A percentile compares a stretch with the other conserved stretches of the same genome.
Conservation (phyloP, 139 green algal species). For the Nannochloris sp. region DNA sequence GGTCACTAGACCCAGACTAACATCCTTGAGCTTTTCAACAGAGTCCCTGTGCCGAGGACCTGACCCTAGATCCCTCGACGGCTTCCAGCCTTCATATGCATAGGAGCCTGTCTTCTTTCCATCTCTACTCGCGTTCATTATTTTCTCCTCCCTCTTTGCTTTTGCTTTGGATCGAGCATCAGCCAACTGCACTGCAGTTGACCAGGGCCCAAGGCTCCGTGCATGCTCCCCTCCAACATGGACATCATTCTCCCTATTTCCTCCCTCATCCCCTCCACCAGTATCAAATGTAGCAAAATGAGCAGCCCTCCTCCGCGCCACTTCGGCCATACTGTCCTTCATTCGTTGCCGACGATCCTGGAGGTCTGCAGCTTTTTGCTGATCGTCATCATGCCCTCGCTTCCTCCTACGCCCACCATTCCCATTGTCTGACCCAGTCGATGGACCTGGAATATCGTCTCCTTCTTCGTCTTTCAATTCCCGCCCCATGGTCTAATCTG, state of each 20-base stretch:
- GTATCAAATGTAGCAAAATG: slow-evolving; percentile 50
- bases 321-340: background rate
- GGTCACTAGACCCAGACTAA: slow-evolving; percentile 36
- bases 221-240: slow-evolving; percentile 41
- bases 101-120: background rate
- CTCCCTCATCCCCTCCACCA: slow-evolving; percentile 16
- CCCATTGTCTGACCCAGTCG: no score
- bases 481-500: no score
- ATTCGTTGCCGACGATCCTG: background rate
- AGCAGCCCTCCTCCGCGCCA: slow-evolving; percentile 25
- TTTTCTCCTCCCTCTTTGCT: slow-evolving; percentile 34
- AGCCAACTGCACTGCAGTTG: slow-evolving; percentile 45
- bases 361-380: no score
- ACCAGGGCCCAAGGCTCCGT: slow-evolving; percentile 53
- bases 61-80: slow-evolving; percentile 26
- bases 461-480: background rate
- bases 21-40: slow-evolving; percentile 29
- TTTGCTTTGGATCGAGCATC: slow-evolving; percentile 42
- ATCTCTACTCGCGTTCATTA: slow-evolving; percentile 10
- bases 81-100: slow-evolving; percentile 25
- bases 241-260: slow-evolving; percentile 14
- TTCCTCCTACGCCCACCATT: no score
- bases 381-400: no score
- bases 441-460: background rate
- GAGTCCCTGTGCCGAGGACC: slow-evolving; percentile 11